phyloP scores from a whole-genome alignment of 192 early-diverging fungal genomes.

The Coemansia sp. region DNA sequence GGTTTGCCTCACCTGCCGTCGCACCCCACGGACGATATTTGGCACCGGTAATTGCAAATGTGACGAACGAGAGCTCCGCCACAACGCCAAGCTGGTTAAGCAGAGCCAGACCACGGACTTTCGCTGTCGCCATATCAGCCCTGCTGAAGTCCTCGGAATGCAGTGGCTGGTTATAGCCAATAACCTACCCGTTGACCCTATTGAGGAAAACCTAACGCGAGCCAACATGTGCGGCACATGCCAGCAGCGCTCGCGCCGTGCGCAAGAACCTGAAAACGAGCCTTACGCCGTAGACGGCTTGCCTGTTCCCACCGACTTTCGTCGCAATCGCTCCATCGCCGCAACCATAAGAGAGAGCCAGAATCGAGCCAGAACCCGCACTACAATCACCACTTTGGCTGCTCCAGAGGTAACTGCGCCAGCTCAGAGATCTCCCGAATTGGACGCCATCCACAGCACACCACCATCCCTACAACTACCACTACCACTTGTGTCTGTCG shows the following conservation, averaged over 20 bases:
- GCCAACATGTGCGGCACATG: conserved; percentile 56
- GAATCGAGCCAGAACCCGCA: not conserved
- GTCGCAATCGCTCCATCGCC: conserved; percentile 44
- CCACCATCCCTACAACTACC: not conserved
- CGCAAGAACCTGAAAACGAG: conserved; percentile 23
- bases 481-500: not conserved
- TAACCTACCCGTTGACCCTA: conserved; percentile 1
- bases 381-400: not conserved
- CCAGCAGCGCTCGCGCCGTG: conserved; percentile 50
- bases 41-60: conserved; percentile 18
- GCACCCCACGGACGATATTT: conserved; percentile 30
- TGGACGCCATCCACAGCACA: not conserved
- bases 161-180: not conserved
- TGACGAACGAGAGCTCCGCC: conserved; percentile 19
- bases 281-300: not conserved
- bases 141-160: conserved; percentile 20
- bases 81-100: conserved; percentile 30
- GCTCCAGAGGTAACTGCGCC: not conserved
- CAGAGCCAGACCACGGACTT: conserved; percentile 39
- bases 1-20: conserved; percentile 36
- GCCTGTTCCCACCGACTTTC: conserved; percentile 36
- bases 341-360: conserved; percentile 25
- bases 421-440: not conserved
- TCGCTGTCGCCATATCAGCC: conserved; percentile 34
- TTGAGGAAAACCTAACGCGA: conserved; percentile 30